Percentiles rank a stretch among this genome's conserved stretches.
These are phyloP conservation scores for Penicillium coprophilum DNA, from an alignment of 495 filamentous ascomycete species.

Conservation along the genomic window DNA sequence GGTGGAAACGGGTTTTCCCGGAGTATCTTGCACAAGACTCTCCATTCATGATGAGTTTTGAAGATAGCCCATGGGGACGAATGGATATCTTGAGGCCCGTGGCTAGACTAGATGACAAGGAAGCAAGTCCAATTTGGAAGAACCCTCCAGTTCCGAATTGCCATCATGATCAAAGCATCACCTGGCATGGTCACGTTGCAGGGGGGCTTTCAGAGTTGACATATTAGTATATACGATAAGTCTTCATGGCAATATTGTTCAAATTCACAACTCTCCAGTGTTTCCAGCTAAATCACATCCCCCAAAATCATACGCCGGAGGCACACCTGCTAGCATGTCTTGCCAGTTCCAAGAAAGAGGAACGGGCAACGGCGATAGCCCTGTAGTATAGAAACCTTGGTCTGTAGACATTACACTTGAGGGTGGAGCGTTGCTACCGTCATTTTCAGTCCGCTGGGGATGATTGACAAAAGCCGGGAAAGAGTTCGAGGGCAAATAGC, in stretches of 20 bases:
- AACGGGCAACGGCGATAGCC: not conserved
- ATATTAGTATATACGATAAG: not conserved
- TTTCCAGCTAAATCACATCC: not conserved
- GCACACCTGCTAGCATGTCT: constrained; percentile 7
- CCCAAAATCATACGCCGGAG: constrained; percentile 1
- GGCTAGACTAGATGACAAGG: constrained; percentile 22
- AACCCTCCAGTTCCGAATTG: constrained; percentile 29
- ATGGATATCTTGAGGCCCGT: constrained; percentile 28
- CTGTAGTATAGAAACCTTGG: not conserved
- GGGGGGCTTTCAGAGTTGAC: not conserved
- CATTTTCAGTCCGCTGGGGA: not conserved
- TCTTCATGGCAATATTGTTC: not conserved
- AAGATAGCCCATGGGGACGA: constrained; percentile 23
- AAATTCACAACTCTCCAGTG: not conserved
- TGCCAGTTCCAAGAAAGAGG: constrained; percentile 20
- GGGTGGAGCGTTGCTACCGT: not conserved
- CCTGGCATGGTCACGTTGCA: constrained; percentile 13
- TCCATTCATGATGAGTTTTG: constrained; percentile 29
- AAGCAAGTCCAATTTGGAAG: constrained; percentile 27
- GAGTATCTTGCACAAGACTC: constrained; percentile 26
- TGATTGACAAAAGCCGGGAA: not conserved
- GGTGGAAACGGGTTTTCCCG: constrained; percentile 30
- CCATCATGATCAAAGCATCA: constrained; percentile 20
- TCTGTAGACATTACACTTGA: not conserved
- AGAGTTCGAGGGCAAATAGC: not conserved